Base-by-base conservation (phyloP, 495 filamentous ascomycete genomes). In the Penicillium diatomitis region DNA sequence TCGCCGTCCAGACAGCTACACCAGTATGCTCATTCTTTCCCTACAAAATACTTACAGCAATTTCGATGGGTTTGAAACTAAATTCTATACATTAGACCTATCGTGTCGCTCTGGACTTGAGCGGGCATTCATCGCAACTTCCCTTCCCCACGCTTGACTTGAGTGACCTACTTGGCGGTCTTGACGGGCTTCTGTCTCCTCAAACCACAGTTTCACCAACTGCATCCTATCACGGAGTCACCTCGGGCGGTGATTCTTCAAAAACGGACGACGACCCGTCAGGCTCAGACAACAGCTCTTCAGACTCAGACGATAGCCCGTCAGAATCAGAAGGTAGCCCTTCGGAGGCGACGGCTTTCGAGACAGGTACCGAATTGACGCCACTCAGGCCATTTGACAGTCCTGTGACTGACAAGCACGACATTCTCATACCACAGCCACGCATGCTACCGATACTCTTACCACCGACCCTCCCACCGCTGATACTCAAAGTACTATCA, bases 81-180 rank as follows among this genome's bases (percentile, higher is more conserved):
- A 58, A 46, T 6, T 34, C 4, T 3, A 30, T 29, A 20, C 12
- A 11, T 33, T 41, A 73, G 67, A 61, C 59, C 32, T 71, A 69
- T 47, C 69, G 66, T 6, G 65, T 65, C 7, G 52, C 51, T 8
- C 60, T 78, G 11, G 65, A 76, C 32, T 58, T 60, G 8, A 62
- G 69, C n/a, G 75, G 73, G 11, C 67, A 64, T 58, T 55, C 64
- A 34, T 60, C 64, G 12, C 38, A 66, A 30, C 61, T 49, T 46
- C 71, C 71, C 12, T 74, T 68, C 38, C 68, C 57, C 9, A 62
- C 55, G 2, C 38, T 62, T 29, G 54, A 56, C 29, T 12, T 65
- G 8, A 40, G 30, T n/a, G 6, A 34, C 6, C 34, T 66, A 8
- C 39, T 71, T 35, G 44, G 59, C 45, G 50, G 52, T 47, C 46